phyloP scores from a whole-genome alignment of 805 yeast genomes.

The Jamesozyma lodderae region DNA sequence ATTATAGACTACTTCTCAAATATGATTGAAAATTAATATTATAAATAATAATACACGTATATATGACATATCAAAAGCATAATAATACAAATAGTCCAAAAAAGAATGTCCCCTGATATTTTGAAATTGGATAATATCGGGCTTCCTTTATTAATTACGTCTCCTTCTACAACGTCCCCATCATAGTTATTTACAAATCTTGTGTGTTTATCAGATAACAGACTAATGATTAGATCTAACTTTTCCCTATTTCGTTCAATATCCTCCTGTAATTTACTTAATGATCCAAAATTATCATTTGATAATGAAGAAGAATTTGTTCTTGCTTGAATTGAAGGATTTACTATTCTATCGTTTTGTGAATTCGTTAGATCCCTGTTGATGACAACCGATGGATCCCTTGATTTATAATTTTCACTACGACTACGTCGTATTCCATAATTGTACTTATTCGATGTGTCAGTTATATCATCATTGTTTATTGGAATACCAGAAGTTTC shows the following conservation, averaged over 20 bases:
- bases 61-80: conserved; percentile 21
- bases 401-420: no score
- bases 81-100: conserved; percentile 28
- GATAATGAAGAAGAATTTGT: neutral
- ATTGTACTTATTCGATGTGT: neutral
- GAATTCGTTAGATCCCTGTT: no score
- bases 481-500: neutral
- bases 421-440: neutral
- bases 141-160: neutral
- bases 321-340: no score
- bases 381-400: no score
- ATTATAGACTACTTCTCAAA: no score
- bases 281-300: conserved; percentile 1
- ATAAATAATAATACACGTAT: conserved; percentile 22
- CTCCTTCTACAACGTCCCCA: no score
- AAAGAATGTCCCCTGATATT: conserved; percentile 5
- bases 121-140: neutral
- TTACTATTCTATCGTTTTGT: no score
- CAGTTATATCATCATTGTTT: neutral
- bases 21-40: conserved; percentile 4
- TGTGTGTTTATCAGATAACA: conserved; percentile 6
- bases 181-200: neutral
- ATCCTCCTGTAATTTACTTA: conserved; percentile 13
- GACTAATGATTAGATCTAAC: conserved; percentile 20
- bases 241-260: conserved; percentile 16